A percentile compares a stretch with the other conserved stretches of the same genome.
Evolutionary conservation across 768 basidiomycete species (phyloP).

Genomic region (Trametes punicea): DNA sequence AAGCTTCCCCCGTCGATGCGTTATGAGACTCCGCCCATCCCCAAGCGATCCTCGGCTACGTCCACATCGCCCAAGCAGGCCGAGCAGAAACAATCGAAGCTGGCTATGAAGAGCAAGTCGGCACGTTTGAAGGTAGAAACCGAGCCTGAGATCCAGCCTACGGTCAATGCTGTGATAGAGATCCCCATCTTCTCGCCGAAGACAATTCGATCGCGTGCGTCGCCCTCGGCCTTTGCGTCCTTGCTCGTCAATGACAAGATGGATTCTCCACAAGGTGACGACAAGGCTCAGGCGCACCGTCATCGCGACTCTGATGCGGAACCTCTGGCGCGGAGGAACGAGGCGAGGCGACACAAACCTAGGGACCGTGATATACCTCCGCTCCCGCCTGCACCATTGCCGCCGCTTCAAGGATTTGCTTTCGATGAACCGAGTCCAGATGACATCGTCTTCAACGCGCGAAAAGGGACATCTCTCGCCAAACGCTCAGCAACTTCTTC

Average conservation of each 20-base stretch:
- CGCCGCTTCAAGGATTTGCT: conserved; percentile 45
- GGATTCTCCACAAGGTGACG: conserved; percentile 12
- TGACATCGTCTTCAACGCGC: conserved; percentile 78
- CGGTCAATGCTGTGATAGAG: conserved; percentile 27
- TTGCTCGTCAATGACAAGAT: conserved; percentile 60
- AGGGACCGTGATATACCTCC: conserved; percentile 20
- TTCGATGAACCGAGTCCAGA: conserved; percentile 91
- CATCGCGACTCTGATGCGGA: too few relatives aligned
- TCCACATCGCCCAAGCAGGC: conserved; percentile 17
- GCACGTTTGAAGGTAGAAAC: conserved; percentile 49
- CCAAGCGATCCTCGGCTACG: background rate
- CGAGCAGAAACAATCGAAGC: conserved; percentile 58
- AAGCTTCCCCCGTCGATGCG: conserved; percentile 26
- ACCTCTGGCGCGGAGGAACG: conserved; percentile 26
- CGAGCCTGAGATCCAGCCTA: conserved; percentile 31
- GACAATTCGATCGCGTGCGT: conserved; percentile 58
- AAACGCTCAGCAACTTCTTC: conserved; percentile 35
- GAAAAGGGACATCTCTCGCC: conserved; percentile 66
- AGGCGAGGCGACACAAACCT: background rate
- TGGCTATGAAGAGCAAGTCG: conserved; percentile 71
- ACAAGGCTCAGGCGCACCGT: conserved; percentile 4
- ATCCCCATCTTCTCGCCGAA: conserved; percentile 60
- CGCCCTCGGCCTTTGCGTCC: conserved; percentile 56
- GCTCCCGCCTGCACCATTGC: conserved; percentile 35
- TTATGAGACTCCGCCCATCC: conserved; percentile 13